Evolutionary conservation across 306 rosid species (phyloP).

Genomic region (Chamaecrista fasciculata): DNA sequence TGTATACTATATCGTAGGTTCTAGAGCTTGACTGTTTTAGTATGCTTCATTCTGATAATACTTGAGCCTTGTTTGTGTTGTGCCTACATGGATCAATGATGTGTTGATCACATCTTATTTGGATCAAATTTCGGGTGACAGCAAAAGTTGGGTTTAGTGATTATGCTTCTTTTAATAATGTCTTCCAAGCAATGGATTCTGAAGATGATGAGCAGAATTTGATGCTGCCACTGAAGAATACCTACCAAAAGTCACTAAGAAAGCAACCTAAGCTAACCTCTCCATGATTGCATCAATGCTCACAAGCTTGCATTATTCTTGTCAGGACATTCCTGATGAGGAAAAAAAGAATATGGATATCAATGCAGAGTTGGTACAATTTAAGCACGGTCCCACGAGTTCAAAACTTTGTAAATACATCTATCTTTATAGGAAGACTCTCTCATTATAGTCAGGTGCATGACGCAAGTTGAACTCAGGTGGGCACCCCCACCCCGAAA

Average conservation of each 20-base stretch:
- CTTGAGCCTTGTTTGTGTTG: not conserved
- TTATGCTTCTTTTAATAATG: slow-evolving; percentile 37
- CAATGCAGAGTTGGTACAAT: too few species aligned
- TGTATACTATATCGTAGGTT: not conserved
- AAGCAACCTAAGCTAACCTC: slow-evolving; percentile 48
- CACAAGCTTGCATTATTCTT: slow-evolving; percentile 46
- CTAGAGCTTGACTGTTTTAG: slow-evolving; percentile 1
- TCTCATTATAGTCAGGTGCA: too few species aligned
- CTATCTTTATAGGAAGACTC: too few species aligned
- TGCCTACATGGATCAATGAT: slow-evolving; percentile 17
- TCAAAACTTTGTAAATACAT: too few species aligned
- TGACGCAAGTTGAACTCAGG: too few species aligned
- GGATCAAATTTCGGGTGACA: slow-evolving; percentile 46
- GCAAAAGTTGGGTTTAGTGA: slow-evolving; percentile 28
- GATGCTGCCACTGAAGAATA: slow-evolving; percentile 64
- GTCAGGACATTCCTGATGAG: slow-evolving; percentile 42
- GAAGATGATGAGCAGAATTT: slow-evolving; percentile 49
- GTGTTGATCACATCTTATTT: slow-evolving; percentile 30
- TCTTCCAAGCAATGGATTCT: slow-evolving; percentile 42
- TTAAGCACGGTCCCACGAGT: too few species aligned
- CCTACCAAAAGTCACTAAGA: slow-evolving; percentile 41
- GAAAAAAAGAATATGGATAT: slow-evolving; percentile 31
- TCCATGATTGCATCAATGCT: slow-evolving; percentile 63
- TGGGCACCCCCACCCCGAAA: too few species aligned
- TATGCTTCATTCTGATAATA: not conserved